Evolutionary conservation across 1,139 yeast genomes (phyloP).

Genomic region (Lodderomyces metapsilosis): DNA sequence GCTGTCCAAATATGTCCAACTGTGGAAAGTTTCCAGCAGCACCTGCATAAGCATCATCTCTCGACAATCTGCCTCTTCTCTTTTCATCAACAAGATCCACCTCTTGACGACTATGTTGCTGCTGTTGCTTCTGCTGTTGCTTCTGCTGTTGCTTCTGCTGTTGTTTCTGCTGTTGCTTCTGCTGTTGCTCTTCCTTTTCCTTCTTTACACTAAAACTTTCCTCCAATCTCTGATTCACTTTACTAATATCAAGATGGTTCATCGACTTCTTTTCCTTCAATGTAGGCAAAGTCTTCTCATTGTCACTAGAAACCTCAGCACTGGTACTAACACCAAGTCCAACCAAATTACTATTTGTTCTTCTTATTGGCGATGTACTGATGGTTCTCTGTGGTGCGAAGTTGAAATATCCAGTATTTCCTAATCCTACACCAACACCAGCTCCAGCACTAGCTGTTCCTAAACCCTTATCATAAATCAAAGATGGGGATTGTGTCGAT

Average conservation of each 20-base stretch:
- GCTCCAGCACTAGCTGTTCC: slow-evolving; percentile 2
- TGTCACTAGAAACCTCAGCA: neutral
- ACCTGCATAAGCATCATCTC: slow-evolving; percentile 1
- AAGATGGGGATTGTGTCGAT: slow-evolving; percentile 7
- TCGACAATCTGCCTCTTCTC: slow-evolving; percentile 15
- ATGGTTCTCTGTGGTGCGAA: slow-evolving; percentile 11
- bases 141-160: no score
- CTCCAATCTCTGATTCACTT: slow-evolving; percentile 16
- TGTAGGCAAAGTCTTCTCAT: slow-evolving; percentile 1
- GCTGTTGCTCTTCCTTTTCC: neutral
- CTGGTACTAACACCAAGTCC: neutral
- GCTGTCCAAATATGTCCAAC: slow-evolving; percentile 9
- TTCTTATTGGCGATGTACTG: slow-evolving; percentile 17
- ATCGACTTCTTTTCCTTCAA: slow-evolving; percentile 15
- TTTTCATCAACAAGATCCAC: slow-evolving; percentile 5
- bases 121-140: neutral
- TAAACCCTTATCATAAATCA: slow-evolving; percentile 11
- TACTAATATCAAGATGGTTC: slow-evolving; percentile 35
- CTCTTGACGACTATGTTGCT: neutral
- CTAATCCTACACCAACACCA: slow-evolving; percentile 13
- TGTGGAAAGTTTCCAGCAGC: slow-evolving; percentile 1
- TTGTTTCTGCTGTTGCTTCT: neutral
- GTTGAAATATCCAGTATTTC: slow-evolving; percentile 13
- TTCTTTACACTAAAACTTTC: slow-evolving; percentile 14
- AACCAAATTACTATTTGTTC: neutral